phyloP scores from a whole-genome alignment of 352 stramenopile species.

The Phytophthora citrophthora region DNA sequence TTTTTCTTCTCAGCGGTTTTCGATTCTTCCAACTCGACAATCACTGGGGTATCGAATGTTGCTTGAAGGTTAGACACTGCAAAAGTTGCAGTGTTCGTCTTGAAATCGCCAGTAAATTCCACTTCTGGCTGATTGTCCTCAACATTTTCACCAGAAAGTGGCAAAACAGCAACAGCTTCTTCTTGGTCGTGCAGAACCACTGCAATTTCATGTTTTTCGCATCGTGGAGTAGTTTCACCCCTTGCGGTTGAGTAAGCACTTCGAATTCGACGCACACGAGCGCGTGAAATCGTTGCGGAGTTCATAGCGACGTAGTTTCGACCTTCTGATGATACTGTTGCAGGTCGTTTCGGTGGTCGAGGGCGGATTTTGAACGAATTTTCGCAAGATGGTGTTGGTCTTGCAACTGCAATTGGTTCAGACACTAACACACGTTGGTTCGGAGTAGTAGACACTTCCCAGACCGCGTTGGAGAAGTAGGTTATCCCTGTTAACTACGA shows the following conservation, averaged over 20 bases:
- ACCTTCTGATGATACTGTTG: conserved; percentile 11
- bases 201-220: not conserved
- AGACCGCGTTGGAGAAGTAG: conserved; percentile 13
- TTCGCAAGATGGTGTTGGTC: not conserved
- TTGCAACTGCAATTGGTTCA: conserved; percentile 16
- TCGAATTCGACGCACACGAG: conserved; percentile 31
- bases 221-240: not conserved
- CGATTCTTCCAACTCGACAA: not conserved
- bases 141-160: not conserved
- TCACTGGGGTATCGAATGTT: not conserved
- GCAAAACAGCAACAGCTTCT: not conserved
- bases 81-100: not conserved
- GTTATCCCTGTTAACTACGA: no score
- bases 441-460: conserved; percentile 11
- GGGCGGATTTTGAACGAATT: conserved; percentile 1
- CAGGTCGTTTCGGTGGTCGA: conserved; percentile 15
- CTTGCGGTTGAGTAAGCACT: conserved; percentile 16
- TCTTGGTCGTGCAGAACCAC: not conserved
- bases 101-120: not conserved
- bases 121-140: not conserved
- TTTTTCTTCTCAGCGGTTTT: conserved; percentile 8
- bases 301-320: conserved; percentile 9
- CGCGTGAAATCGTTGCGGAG: conserved; percentile 27
- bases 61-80: not conserved
- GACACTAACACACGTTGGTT: conserved; percentile 14